Percentiles rank a stretch among this genome's conserved stretches.
These are phyloP conservation scores for Suillus americanus DNA, from an alignment of 768 basidiomycete species.

Conservation along the genomic window DNA sequence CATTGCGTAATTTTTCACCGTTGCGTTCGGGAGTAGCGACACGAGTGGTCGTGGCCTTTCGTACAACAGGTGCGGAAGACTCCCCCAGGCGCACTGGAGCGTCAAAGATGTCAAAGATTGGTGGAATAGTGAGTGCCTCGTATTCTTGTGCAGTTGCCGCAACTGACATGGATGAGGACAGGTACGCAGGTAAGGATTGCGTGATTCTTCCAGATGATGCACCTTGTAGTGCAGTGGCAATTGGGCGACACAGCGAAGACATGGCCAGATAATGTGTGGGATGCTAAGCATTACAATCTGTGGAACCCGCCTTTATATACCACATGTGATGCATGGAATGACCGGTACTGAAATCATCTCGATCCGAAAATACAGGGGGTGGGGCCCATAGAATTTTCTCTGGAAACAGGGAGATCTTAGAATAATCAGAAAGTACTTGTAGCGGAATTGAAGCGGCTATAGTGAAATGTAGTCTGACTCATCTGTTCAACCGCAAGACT, in stretches of 20 bases:
- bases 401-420: conserved; percentile 1
- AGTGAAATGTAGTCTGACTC: background rate
- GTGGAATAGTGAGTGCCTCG: conserved; percentile 21
- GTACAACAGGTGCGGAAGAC: conserved; percentile 27
- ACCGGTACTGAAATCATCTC: conserved; percentile 1
- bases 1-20: conserved; percentile 4
- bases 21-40: conserved; percentile 12
- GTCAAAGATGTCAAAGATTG: conserved; percentile 54
- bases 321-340: background rate
- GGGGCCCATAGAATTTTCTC: background rate
- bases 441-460: conserved; percentile 25
- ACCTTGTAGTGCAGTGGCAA: conserved; percentile 7
- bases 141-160: conserved; percentile 1
- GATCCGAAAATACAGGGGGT: background rate
- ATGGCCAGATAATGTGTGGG: conserved; percentile 9
- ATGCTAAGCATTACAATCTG: background rate
- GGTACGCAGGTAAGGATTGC: conserved; percentile 16
- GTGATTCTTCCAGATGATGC: conserved; percentile 10
- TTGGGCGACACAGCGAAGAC: conserved; percentile 15
- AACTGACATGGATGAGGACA: conserved; percentile 14
- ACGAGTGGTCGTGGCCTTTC: conserved; percentile 11
- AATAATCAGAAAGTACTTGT: conserved; percentile 1
- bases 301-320: conserved; percentile 19
- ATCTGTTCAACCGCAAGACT: background rate
- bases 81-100: conserved; percentile 42